Evolutionary conservation across 768 basidiomycete species (phyloP).

Genomic region (Rhodotorula kratochvilovae): DNA sequence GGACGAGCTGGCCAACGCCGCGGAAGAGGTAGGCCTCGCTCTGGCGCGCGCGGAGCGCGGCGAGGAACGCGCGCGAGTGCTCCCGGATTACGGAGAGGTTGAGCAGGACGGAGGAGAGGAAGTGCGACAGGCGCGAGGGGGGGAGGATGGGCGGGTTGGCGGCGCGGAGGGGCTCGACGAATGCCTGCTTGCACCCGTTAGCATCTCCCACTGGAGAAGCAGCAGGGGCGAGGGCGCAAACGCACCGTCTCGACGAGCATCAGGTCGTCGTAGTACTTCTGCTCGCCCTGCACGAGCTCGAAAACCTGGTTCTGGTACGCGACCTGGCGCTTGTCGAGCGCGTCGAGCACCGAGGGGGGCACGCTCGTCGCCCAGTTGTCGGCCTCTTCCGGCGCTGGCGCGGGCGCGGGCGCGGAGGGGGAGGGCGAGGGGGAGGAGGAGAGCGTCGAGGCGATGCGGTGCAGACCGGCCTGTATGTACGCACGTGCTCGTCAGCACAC

Average conservation of each 20-base stretch:
- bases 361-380: constrained; percentile 75
- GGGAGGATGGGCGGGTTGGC: constrained; percentile 71
- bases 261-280: constrained; percentile 82
- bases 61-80: constrained; percentile 74
- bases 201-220: too few relatives aligned
- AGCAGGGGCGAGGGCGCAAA: too few relatives aligned
- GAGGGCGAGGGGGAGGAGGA: neutral
- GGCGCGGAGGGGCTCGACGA: constrained; percentile 66
- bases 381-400: constrained; percentile 44
- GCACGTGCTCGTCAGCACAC: too few relatives aligned
- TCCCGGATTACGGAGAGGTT: constrained; percentile 83
- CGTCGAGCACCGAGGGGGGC: constrained; percentile 63
- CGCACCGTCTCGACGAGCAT: constrained; percentile 69
- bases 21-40: constrained; percentile 76
- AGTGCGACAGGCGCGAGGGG: constrained; percentile 61
- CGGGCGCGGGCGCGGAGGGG: constrained; percentile 30
- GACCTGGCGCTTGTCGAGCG: constrained; percentile 70
- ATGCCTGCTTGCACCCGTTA: constrained; percentile 56
- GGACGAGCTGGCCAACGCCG: constrained; percentile 80
- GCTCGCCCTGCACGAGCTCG: constrained; percentile 80
- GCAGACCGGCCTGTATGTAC: neutral
- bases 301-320: constrained; percentile 60
- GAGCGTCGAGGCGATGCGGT: neutral
- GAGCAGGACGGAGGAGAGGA: constrained; percentile 83
- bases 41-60: constrained; percentile 79